phyloP scores from a whole-genome alignment of 2,329 filamentous ascomycete species.

The Hirsutella thompsonii region DNA sequence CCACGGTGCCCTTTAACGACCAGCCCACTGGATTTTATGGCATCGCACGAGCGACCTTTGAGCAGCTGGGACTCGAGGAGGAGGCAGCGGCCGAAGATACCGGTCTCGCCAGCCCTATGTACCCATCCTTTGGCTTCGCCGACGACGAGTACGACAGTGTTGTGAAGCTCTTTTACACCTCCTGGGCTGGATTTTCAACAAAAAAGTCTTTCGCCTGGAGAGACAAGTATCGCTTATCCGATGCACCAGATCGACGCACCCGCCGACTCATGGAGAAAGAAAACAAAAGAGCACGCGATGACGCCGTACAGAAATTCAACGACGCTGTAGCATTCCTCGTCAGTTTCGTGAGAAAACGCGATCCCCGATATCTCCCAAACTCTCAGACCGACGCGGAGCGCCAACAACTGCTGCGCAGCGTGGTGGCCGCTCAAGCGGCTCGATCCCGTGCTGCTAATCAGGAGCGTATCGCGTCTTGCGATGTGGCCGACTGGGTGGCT shows the following conservation, averaged over 20 bases:
- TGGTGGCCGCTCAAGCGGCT: conserved; percentile 73
- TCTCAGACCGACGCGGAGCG: conserved; percentile 68
- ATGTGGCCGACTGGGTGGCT: conserved; percentile 65
- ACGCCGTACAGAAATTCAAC: conserved; percentile 79
- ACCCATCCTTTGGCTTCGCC: conserved; percentile 74
- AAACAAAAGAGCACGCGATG: conserved; percentile 73
- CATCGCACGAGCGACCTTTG: conserved; percentile 64
- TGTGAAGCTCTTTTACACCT: conserved; percentile 68
- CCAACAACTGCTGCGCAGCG: conserved; percentile 63
- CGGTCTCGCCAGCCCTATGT: conserved; percentile 45
- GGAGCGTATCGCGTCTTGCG: conserved; percentile 53
- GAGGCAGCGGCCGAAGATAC: conserved; percentile 60
- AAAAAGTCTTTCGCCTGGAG: conserved; percentile 82
- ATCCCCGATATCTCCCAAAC: conserved; percentile 72
- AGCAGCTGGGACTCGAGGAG: conserved; percentile 70
- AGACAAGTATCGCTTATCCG: conserved; percentile 69
- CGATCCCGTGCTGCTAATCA: conserved; percentile 70
- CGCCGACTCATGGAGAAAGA: conserved; percentile 90
- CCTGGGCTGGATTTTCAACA: conserved; percentile 74
- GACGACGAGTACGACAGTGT: conserved; percentile 62
- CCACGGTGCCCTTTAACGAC: conserved; percentile 68
- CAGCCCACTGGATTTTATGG: conserved; percentile 75
- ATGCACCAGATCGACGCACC: conserved; percentile 75
- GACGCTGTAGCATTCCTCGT: conserved; percentile 80
- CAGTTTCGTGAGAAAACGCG: conserved; percentile 78